Base-by-base conservation (phyloP, 169 alveolate species). In the Eimeria mitis region DNA sequence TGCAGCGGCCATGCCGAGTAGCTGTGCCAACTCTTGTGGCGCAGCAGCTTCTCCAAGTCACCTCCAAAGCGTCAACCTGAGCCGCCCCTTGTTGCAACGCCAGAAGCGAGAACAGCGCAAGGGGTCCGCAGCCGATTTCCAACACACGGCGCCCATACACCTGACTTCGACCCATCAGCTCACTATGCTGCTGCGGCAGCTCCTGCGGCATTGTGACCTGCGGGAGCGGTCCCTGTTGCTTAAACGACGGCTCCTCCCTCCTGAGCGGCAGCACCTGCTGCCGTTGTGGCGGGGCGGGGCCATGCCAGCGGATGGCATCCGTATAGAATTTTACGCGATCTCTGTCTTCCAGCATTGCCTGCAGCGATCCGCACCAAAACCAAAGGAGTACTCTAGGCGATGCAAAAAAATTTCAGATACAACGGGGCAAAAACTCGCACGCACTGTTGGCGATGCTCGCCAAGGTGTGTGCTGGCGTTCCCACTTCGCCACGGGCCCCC, bases 71-170 rank as follows among this genome's bases (percentile, higher is more conserved):
- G 75, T 98, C 99, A 94, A 97, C 98, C 44, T 75, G 96, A 31
- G 97, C 97, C 11, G 99, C 99, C 34, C 99, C 99, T 37, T 98
- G 98, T 81, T 97, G 97, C 65, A 97, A 78, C 34, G 99, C 98
- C 91, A 97, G 97, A 97, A 98, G 96, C 11, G 99, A 98, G 76
- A 98, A 89, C 61, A 98, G 96, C 71, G 98, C 97, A 89, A 97
- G 96, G 47, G 99, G 99, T 1, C 99, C 99, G 13, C 98, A 97
- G 42, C 99, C 99, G 44, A 98, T 94, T 78, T 98, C 99, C 68
- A 98, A 90, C 54, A 98, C 95, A 73, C 97, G 96, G 79, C 95
- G 97, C 88, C 97, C 97, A 65, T 44, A 31, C 44, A 91, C 91
- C 44, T 70, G 79, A 16, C 54, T 40, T 34, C 54, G 73, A 34